Evolutionary conservation across 2,329 filamentous ascomycete species (phyloP).

Genomic region (Bretziella fagacearum): DNA sequence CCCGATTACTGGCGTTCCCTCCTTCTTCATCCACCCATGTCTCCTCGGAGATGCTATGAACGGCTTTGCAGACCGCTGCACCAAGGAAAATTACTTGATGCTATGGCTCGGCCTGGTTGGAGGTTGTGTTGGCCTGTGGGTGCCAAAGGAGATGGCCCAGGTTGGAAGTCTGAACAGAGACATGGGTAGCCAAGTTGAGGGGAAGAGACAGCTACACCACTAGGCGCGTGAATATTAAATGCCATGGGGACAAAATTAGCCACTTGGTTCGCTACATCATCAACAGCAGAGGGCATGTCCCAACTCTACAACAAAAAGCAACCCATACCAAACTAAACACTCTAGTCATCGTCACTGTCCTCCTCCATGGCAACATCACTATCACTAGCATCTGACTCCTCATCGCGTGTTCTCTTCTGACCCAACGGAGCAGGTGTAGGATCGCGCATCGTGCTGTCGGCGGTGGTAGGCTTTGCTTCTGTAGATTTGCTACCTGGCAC

Average conservation of each 20-base stretch:
- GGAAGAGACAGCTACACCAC: no score
- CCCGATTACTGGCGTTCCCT: slow-evolving; percentile 58
- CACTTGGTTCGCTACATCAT: no score
- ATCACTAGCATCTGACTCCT: slow-evolving; percentile 52
- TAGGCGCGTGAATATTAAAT: no score
- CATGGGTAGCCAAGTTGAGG: background rate
- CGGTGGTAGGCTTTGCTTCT: slow-evolving; percentile 19
- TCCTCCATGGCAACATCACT: slow-evolving; percentile 53
- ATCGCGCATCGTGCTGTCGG: slow-evolving; percentile 33
- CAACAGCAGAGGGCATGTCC: no score
- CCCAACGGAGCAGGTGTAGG: slow-evolving; percentile 36
- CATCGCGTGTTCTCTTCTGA: slow-evolving; percentile 55
- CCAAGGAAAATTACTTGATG: slow-evolving; percentile 56
- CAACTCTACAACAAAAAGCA: background rate
- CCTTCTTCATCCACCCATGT: slow-evolving; percentile 89
- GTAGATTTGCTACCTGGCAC: slow-evolving; percentile 32
- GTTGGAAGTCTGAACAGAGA: background rate
- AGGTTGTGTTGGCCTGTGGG: slow-evolving; percentile 57
- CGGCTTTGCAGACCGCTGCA: slow-evolving; percentile 35
- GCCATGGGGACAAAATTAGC: background rate
- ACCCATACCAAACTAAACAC: background rate
- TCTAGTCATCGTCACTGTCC: slow-evolving; percentile 54
- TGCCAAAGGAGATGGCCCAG: slow-evolving; percentile 51
- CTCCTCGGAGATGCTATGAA: slow-evolving; percentile 68
- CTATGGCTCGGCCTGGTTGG: slow-evolving; percentile 83